phyloP scores from a whole-genome alignment of 2,329 filamentous ascomycete species.

The Colletotrichum cereale region DNA sequence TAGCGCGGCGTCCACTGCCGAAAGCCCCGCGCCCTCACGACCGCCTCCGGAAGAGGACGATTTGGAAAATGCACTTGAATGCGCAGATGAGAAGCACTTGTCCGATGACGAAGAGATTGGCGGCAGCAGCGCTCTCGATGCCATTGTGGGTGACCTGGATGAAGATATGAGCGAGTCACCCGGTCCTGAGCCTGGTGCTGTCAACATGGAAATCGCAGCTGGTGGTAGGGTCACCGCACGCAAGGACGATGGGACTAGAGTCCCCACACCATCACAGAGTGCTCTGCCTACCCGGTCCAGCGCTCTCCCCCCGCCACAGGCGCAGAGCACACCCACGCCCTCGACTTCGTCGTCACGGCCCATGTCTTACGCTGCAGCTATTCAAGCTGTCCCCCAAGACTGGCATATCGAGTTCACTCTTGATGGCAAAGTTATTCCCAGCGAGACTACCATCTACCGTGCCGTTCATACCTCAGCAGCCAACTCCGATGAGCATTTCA shows the following conservation, averaged over 20 bases:
- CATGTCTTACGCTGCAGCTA: constrained; percentile 86
- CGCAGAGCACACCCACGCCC: constrained; percentile 61
- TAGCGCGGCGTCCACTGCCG: constrained; percentile 61
- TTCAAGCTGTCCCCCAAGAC: constrained; percentile 85
- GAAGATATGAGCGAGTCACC: constrained; percentile 81
- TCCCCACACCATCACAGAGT: constrained; percentile 82
- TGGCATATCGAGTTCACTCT: constrained; percentile 98
- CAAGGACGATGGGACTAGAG: constrained; percentile 89
- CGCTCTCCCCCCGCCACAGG: constrained; percentile 55
- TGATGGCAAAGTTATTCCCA: constrained; percentile 84
- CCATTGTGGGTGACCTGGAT: constrained; percentile 91
- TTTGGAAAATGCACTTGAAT: constrained; percentile 82
- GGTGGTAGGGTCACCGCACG: constrained; percentile 90
- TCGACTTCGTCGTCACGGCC: constrained; percentile 69
- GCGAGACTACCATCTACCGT: constrained; percentile 95
- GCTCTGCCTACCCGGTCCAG: constrained; percentile 55
- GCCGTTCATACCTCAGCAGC: constrained; percentile 79
- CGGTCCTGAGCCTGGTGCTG: constrained; percentile 85
- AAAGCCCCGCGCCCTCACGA: constrained; percentile 63
- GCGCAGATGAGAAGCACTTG: constrained; percentile 90
- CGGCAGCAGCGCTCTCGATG: constrained; percentile 78
- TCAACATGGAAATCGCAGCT: constrained; percentile 90
- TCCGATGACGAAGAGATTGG: constrained; percentile 78
- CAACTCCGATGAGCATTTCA: constrained; percentile 71
- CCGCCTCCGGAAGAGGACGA: constrained; percentile 70